Evolutionary conservation across 2,329 filamentous ascomycete species (phyloP), one percentile per base, ranked within the genome.

Genomic region (Paramyrothecium sp.): DNA sequence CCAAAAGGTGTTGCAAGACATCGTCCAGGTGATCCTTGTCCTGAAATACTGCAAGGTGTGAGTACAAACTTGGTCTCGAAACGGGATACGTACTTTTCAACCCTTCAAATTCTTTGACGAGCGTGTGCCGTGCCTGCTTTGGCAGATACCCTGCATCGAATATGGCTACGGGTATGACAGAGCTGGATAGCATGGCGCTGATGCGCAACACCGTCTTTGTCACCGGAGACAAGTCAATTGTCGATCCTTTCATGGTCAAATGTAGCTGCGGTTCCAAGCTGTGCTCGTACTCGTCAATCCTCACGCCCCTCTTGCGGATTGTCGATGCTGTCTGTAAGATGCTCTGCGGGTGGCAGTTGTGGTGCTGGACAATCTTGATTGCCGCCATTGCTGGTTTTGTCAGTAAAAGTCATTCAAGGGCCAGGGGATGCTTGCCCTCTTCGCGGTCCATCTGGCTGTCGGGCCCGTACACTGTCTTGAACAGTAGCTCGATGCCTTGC

Each of bases 171-270:
- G 66, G 66, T 50, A 68, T 65, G 10, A 58, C 58, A 3, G 61
- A 60, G 2, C 54, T 53, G 1, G 65, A 64, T n/a, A 68, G 58
- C 65, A 68, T 65, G 11, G 64, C 56, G 53, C 65, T 67, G 47
- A 66, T 60, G n/a, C 61, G 59, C 26, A 67, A 51, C 17, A 68
- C 56, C 10, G 59, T 61, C 41, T 60, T 58, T 10, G 64, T 64
- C 3, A 65, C 55, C 3, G 65, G 64, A 8, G 63, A 67, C 41
- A 66, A 64, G 44, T 66, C 58, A 26, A 68, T 60, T 3, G 61
- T 61, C 10, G 66, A 64, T 2, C 65, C 61, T 12, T 61, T 48
- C 16, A 62, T 19, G 5, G 52, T 56, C 30, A 64, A 54, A 3
- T 58, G 54, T 30, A 58, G 44, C 19, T 54, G 58, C 2, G 55